These are phyloP conservation scores for Fusarium humuli DNA, from an alignment of 2,329 filamentous ascomycete species.

Conservation along the genomic window DNA sequence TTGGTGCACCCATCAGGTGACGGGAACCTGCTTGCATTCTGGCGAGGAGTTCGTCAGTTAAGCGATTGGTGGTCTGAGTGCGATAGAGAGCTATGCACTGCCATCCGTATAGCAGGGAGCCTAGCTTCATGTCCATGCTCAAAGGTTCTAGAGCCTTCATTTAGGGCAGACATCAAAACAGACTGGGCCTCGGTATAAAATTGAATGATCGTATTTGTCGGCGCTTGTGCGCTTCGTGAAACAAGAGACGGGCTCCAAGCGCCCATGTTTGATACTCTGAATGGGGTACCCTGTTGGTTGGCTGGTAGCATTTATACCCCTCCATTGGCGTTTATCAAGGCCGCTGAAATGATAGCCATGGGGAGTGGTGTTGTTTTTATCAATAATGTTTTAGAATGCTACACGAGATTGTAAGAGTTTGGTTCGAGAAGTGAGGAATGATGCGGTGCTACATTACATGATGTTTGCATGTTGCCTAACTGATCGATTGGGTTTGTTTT, in stretches of 20 bases:
- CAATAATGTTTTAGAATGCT: slow-evolving; percentile 24
- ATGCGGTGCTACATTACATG: not conserved
- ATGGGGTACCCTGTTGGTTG: slow-evolving; percentile 37
- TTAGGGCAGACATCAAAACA: not conserved
- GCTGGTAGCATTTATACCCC: slow-evolving; percentile 12
- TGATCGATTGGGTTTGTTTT: not conserved
- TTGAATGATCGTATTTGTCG: not conserved
- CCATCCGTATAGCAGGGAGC: not conserved
- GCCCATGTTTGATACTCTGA: slow-evolving; percentile 37
- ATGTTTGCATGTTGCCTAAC: slow-evolving; percentile 1
- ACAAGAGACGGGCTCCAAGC: slow-evolving; percentile 31
- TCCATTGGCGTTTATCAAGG: slow-evolving; percentile 1
- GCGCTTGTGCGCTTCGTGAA: slow-evolving; percentile 46
- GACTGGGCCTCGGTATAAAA: not conserved
- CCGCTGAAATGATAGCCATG: not conserved
- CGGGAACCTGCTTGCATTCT: slow-evolving; percentile 1
- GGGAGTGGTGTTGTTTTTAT: slow-evolving; percentile 16
- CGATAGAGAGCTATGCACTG: not conserved
- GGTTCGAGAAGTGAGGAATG: slow-evolving; percentile 17
- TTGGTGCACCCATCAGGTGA: not conserved
- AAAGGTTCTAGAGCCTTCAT: not conserved
- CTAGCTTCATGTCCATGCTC: not conserved
- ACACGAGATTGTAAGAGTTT: slow-evolving; percentile 22
- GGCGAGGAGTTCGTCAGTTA: not conserved
- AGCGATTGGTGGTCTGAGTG: not conserved